These are phyloP conservation scores for Paracorniculantispora psalliotae DNA, from an alignment of 2,329 filamentous ascomycete species.

Conservation along the genomic window DNA sequence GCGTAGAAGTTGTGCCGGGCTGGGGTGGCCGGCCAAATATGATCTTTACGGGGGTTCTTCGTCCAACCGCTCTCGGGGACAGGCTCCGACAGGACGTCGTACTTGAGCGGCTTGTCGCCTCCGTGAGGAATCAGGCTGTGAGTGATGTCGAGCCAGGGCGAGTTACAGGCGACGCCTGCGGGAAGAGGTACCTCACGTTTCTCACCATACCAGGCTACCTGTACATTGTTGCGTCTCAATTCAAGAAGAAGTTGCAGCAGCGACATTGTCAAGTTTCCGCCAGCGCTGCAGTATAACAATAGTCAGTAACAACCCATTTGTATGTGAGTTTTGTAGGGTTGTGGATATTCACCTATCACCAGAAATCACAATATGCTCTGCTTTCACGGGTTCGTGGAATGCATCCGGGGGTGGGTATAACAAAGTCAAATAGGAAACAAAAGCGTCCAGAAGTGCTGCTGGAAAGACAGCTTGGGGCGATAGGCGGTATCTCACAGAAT, in stretches of 20 bases:
- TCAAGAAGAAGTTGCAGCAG: constrained; percentile 66
- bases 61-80: constrained; percentile 24
- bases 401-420: constrained; percentile 66
- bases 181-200: constrained; percentile 59
- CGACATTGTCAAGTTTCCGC: constrained; percentile 63
- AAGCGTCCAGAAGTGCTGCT: constrained; percentile 64
- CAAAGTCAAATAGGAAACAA: constrained; percentile 67
- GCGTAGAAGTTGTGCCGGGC: constrained; percentile 51
- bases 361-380: constrained; percentile 63
- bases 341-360: constrained; percentile 55
- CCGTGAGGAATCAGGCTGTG: constrained; percentile 40
- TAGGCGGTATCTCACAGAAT: constrained; percentile 69
- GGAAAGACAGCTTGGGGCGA: constrained; percentile 73
- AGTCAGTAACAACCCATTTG: neutral
- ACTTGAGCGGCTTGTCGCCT: constrained; percentile 20
- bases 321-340: too few species aligned
- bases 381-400: constrained; percentile 59
- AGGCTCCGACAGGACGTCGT: constrained; percentile 47
- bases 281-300: constrained; percentile 47
- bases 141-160: constrained; percentile 68
- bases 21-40: constrained; percentile 52
- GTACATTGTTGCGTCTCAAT: constrained; percentile 42
- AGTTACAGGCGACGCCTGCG: constrained; percentile 57
- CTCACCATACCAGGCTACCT: constrained; percentile 56
- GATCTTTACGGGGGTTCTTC: constrained; percentile 35